These are phyloP conservation scores for Opeltia flavorubescens DNA, from an alignment of 495 filamentous ascomycete species.

Conservation along the genomic window DNA sequence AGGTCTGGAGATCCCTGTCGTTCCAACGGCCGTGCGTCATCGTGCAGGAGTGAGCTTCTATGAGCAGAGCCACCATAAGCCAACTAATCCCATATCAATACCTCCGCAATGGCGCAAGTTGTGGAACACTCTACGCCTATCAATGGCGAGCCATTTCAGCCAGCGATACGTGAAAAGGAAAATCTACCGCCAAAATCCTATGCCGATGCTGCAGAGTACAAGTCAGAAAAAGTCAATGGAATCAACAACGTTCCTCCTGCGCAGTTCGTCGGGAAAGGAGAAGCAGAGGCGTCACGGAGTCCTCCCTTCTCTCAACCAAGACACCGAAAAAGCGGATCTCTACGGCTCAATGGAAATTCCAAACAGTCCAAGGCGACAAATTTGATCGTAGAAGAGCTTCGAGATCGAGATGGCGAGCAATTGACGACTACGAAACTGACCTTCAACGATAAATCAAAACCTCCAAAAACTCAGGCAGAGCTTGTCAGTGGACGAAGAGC, in stretches of 20 bases:
- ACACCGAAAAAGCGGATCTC: conserved; percentile 10
- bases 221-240: background rate
- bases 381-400: conserved; percentile 10
- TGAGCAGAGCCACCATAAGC: no score
- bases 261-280: conserved; percentile 12
- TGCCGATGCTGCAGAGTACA: conserved; percentile 17
- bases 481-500: conserved; percentile 20
- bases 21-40: no score
- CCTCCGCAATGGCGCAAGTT: no score
- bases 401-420: conserved; percentile 15
- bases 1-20: no score
- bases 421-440: conserved; percentile 10
- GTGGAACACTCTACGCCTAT: no score
- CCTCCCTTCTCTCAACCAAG: conserved; percentile 5
- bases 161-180: conserved; percentile 15
- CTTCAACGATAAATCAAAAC: background rate
- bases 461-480: conserved; percentile 1
- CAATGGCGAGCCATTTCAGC: conserved; percentile 4
- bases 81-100: no score
- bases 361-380: conserved; percentile 1
- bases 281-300: conserved; percentile 12
- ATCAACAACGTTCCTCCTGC: background rate
- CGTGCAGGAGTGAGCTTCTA: no score
- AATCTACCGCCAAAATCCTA: conserved; percentile 20
- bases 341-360: conserved; percentile 3